Evolutionary conservation across 768 basidiomycete species (phyloP), one percentile per base, ranked within the genome.

Genomic region (Lepiota brunneoincarnata): DNA sequence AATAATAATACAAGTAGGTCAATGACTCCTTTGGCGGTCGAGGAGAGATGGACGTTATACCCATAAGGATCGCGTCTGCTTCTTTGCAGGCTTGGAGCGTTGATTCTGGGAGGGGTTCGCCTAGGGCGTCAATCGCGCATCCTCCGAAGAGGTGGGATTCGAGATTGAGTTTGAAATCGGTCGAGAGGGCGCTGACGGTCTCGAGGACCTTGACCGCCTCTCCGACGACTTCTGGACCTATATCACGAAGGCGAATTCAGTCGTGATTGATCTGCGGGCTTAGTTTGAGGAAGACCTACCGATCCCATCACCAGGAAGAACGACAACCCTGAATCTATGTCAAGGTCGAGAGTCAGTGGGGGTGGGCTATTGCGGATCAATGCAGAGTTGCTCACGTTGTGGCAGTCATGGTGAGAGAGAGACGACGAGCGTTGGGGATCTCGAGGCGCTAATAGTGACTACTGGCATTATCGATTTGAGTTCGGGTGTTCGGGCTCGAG

Each of bases 251-350:
- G 26, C 55, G 43, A 41, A n/a, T n/a, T 18, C 31, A 44, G 45
- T 31, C 14, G 21, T 38, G 35, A 50, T 24, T 40, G 7, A 49
- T 24, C 15, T 24, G 42, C 3, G 11, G 41, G 39, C 48, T 44
- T 23, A 45, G 47, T 46, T 34, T 12, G 23, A 31, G 10, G 35
- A 49, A 49, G 34, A 56, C 78, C 39, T 64, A 93, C 95, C 96
- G 63, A 99, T 98, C 57, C 97, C 97, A 72, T 99, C 97, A 48
- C 97, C 97, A n/a, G 88, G 86, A 39, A 99, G 84, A 49, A 95
- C 81, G 34, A 86, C 90, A 67, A 99, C 83, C 58, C 86, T 87
- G 71, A 90, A 97, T 50, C 94, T 95, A 61, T 9, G 5, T 31
- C 24, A 55, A 48, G 23, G 37, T 48, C 60, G 18, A 48, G 46